Evolutionary conservation across 2,329 filamentous ascomycete species (phyloP).

Genomic region (Clonostachys sp.): DNA sequence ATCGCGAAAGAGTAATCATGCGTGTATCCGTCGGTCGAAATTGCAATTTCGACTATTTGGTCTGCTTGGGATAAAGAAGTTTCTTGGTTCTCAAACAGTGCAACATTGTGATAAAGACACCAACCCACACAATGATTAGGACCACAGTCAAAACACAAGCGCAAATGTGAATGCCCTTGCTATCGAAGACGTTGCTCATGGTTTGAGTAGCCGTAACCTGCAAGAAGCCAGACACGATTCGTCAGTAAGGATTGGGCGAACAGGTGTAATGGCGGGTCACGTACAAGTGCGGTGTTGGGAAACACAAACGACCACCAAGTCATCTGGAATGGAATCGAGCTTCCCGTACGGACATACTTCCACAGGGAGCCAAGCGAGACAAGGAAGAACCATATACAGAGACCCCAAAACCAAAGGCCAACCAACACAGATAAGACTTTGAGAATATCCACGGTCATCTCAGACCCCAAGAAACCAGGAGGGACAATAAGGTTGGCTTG

Average conservation of each 20-base stretch:
- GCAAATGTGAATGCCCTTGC: conserved; percentile 56
- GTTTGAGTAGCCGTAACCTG: conserved; percentile 66
- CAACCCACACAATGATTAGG: conserved; percentile 62
- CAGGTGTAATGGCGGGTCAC: conserved; percentile 11
- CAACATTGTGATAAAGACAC: conserved; percentile 68
- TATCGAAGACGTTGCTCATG: conserved; percentile 59
- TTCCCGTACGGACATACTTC: conserved; percentile 53
- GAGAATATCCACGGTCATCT: conserved; percentile 36
- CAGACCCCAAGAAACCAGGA: conserved; percentile 30
- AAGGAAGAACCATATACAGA: conserved; percentile 83
- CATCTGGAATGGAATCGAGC: conserved; percentile 72
- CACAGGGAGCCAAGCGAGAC: conserved; percentile 73
- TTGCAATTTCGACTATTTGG: not conserved
- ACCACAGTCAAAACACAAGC: conserved; percentile 64
- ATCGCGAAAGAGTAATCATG: no score
- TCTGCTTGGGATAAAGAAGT: conserved; percentile 72
- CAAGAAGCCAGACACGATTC: conserved; percentile 33
- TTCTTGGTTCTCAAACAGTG: conserved; percentile 60
- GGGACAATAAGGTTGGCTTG: conserved; percentile 37
- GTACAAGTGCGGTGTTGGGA: conserved; percentile 67
- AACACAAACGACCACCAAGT: conserved; percentile 84
- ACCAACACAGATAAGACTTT: conserved; percentile 52
- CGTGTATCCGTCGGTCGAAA: no score
- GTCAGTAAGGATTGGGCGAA: not conserved
- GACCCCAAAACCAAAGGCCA: conserved; percentile 75